Evolutionary conservation across 768 basidiomycete genomes (phyloP), one percentile per base, ranked within the genome.

Genomic region (Mycena sanguinolenta): DNA sequence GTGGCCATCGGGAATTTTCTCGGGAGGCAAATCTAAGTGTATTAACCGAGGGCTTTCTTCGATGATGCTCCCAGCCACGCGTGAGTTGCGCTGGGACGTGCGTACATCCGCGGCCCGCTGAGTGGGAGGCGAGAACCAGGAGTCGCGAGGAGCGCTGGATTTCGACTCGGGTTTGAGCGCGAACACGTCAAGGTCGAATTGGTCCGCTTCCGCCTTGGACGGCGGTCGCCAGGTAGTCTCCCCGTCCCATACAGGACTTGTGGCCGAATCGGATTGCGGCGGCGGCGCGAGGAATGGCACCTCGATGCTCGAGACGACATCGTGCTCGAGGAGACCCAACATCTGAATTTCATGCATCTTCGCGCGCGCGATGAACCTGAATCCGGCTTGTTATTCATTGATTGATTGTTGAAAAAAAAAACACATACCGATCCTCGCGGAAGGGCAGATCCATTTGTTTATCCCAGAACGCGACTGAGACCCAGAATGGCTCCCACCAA

Each of bases 301-400:
- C 71, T 94, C 93, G 69, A 98, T 96, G 71, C 91, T 92, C 6
- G 95, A 92, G 25, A 95, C 89, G 34, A 98, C 92, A 74, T 97
- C 96, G 74, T 97, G 94, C 73, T 96, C 96, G 52, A 97, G 84
- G 12, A 97, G 83, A 8, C 97, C 97, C 1, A 98, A 87, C 94
- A 95, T 97, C 76, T 98, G 94, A 44, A 98, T 95, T 77, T 97
- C 95, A 75, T 96, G 95, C 95, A 98, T 97, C 82, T 95, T 95
- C n/a, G 94, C 96, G 34, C 97, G 90, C 7, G 95, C 92, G 28
- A 98, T 85, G 77, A 98, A 99, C 69, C 97, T 96, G 73, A 10
- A 34, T 10, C 4, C 32, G 74, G 46, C 44, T 1, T n/a, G n/a
- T 38, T 23, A 13, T 23, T 42, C 58, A 54, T 25, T n/a, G 69